These are phyloP conservation scores for Candida fluviatilis DNA, from an alignment of 805 yeast species.

Conservation along the genomic window DNA sequence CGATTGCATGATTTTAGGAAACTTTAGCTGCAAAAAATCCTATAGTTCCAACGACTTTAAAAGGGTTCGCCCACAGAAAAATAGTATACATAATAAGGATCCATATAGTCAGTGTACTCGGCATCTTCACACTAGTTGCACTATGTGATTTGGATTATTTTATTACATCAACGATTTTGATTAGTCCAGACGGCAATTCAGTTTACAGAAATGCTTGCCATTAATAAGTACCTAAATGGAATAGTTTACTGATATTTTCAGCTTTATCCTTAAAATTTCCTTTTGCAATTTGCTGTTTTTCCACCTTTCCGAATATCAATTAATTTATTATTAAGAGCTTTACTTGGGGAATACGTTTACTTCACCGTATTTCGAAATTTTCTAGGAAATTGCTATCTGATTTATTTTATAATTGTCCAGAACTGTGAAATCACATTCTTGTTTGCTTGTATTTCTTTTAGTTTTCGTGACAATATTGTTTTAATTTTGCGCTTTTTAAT, in stretches of 20 bases:
- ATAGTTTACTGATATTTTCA: no score
- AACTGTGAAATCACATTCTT: neutral
- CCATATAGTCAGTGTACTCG: no score
- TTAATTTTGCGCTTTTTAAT: no score
- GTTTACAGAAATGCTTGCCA: neutral
- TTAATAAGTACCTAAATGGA: neutral
- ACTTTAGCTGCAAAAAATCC: neutral
- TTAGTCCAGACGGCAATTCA: neutral
- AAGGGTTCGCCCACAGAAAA: neutral
- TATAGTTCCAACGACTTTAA: no score
- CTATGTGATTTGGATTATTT: neutral
- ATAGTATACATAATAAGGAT: no score
- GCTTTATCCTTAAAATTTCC: no score
- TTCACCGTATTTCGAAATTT: neutral
- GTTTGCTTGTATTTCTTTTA: no score
- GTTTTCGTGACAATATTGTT: no score
- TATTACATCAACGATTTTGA: neutral
- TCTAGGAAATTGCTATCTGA: neutral
- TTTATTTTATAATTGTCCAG: neutral
- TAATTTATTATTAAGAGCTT: no score
- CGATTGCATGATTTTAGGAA: neutral
- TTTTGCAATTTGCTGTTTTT: neutral
- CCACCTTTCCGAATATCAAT: no score
- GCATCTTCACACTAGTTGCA: neutral
- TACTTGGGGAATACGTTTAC: neutral